Evolutionary conservation across 805 yeast genomes (phyloP).

Genomic region (Myxozyma mucilagina): DNA sequence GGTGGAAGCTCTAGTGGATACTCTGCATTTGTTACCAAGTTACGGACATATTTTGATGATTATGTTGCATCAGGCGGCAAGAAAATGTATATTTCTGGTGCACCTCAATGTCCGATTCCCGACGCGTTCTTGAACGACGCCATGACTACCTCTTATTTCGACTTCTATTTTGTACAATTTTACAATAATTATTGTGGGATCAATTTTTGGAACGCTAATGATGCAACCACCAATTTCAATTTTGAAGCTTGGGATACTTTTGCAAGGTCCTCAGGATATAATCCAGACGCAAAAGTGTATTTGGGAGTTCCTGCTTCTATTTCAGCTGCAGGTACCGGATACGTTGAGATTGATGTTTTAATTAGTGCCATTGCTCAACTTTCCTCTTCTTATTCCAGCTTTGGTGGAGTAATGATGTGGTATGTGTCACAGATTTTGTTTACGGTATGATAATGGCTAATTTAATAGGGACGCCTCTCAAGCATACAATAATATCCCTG

Average conservation of each 20-base stretch:
- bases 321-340: slow-evolving; percentile 60
- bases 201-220: slow-evolving; percentile 19
- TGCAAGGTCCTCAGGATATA: slow-evolving; percentile 48
- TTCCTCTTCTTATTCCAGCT: slow-evolving; percentile 40
- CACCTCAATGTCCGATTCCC: slow-evolving; percentile 69
- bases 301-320: slow-evolving; percentile 63
- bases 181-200: slow-evolving; percentile 58
- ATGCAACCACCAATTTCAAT: slow-evolving; percentile 32
- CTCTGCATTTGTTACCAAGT: slow-evolving; percentile 47
- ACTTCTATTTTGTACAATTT: slow-evolving; percentile 65
- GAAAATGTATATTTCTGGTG: slow-evolving; percentile 57
- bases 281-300: slow-evolving; percentile 54
- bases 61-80: slow-evolving; percentile 38
- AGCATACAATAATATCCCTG: slow-evolving; percentile 49
- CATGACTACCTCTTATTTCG: slow-evolving; percentile 49
- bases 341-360: slow-evolving; percentile 47
- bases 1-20: slow-evolving; percentile 53
- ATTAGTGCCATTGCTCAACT: slow-evolving; percentile 35
- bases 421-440: slow-evolving; percentile 36
- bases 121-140: slow-evolving; percentile 51
- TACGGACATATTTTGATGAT: slow-evolving; percentile 41
- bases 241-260: slow-evolving; percentile 65
- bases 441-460: background rate
- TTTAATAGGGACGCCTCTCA: slow-evolving; percentile 58
- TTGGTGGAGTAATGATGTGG: slow-evolving; percentile 80